Percentiles rank a stretch among this genome's conserved stretches.
Evolutionary conservation across 805 yeast species (phyloP).

Genomic region (Spathaspora gorwiae): DNA sequence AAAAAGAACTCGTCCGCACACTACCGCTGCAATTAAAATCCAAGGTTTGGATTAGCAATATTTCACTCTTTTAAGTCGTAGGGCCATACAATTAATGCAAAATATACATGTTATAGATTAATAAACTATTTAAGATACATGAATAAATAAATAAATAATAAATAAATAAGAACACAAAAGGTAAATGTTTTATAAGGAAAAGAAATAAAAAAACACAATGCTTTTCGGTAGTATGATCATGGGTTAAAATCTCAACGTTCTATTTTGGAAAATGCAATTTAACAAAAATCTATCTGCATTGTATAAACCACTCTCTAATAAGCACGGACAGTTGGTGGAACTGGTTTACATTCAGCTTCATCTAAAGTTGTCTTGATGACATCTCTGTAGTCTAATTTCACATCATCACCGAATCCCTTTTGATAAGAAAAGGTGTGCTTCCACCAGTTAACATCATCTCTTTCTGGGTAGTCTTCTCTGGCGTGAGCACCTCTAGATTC

Average conservation of each 20-base stretch:
- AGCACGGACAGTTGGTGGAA: slow-evolving; percentile 95
- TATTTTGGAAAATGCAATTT: neutral
- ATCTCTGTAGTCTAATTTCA: slow-evolving; percentile 75
- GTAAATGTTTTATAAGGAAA: neutral
- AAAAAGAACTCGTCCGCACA: too few species aligned
- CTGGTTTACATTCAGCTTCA: slow-evolving; percentile 87
- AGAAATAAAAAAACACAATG: neutral
- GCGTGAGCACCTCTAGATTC: slow-evolving; percentile 99
- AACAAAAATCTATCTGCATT: neutral
- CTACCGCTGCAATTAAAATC: too few species aligned
- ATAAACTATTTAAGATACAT: neutral
- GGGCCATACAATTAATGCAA: too few species aligned
- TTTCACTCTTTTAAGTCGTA: too few species aligned
- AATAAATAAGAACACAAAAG: too few species aligned
- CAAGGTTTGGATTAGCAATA: too few species aligned
- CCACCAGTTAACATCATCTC: slow-evolving; percentile 97
- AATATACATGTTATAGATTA: too few species aligned
- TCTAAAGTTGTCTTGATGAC: slow-evolving; percentile 84
- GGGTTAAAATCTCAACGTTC: neutral
- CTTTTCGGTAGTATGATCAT: neutral
- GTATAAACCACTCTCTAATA: slow-evolving; percentile 43
- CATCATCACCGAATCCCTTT: slow-evolving; percentile 61
- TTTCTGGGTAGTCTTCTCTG: slow-evolving; percentile 92
- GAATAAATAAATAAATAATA: too few species aligned
- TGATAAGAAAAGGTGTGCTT: slow-evolving; percentile 97